Conservation (phyloP, 1,284 basidiomycete genomes). For the Puccinia horiana region DNA sequence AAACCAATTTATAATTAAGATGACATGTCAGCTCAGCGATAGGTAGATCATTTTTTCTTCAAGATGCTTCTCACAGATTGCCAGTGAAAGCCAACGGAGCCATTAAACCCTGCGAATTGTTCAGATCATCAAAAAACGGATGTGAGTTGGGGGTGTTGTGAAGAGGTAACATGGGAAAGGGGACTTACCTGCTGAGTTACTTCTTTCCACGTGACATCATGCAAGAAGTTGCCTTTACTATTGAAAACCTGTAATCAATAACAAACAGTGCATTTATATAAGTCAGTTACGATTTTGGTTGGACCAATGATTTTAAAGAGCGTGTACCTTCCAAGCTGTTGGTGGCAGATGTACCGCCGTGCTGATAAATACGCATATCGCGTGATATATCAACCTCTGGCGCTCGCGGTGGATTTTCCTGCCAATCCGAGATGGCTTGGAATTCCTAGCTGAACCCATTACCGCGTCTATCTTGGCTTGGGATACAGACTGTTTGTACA, state of each 20-base stretch:
- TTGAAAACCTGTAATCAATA: neutral
- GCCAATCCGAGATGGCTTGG: neutral
- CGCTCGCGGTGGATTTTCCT: neutral
- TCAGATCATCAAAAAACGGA: neutral
- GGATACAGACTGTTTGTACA: conserved; percentile 3
- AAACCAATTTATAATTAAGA: neutral
- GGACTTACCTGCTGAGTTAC: neutral
- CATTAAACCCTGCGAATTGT: neutral
- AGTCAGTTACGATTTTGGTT: neutral
- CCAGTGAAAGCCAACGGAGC: conserved; percentile 1
- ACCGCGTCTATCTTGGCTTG: neutral
- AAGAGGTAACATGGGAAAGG: neutral
- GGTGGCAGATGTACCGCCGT: neutral
- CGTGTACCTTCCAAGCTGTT: neutral
- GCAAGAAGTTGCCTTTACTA: neutral
- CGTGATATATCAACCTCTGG: conserved; percentile 14
- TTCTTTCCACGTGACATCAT: neutral
- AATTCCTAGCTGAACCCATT: neutral
- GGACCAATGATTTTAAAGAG: neutral
- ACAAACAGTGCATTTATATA: too few species aligned
- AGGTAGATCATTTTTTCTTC: too few species aligned
- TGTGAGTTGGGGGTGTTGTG: neutral
- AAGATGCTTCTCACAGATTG: neutral
- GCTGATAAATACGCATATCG: neutral
- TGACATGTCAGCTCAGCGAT: neutral